A percentile compares a stretch with the other conserved stretches of the same genome.
These are phyloP conservation scores for Davidsoniella eucalypti DNA, from an alignment of 2,329 filamentous ascomycete genomes.

Conservation along the genomic window DNA sequence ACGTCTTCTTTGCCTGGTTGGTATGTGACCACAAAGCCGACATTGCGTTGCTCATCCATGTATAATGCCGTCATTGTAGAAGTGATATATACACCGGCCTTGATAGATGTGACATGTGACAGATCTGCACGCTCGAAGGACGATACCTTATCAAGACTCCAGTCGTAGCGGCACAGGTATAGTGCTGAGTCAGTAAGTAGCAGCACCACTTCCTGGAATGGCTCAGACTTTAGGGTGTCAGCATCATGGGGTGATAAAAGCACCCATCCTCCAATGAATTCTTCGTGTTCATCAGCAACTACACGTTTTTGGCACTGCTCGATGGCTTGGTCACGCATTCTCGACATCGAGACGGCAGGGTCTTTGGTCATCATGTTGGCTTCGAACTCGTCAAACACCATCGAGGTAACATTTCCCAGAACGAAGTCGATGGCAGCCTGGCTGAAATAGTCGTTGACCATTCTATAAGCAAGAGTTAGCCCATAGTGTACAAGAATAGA, in stretches of 20 bases:
- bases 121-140: constrained; percentile 79
- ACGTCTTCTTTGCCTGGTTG: constrained; percentile 54
- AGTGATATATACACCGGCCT: constrained; percentile 77
- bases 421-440: constrained; percentile 92
- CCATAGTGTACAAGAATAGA: background rate
- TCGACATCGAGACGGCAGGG: constrained; percentile 71
- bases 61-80: constrained; percentile 67
- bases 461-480: constrained; percentile 34
- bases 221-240: constrained; percentile 54
- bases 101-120: constrained; percentile 53
- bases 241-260: constrained; percentile 59
- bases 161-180: constrained; percentile 85
- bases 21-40: constrained; percentile 71
- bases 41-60: constrained; percentile 61
- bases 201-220: constrained; percentile 78
- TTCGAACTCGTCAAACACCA: constrained; percentile 89
- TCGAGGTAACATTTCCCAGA: constrained; percentile 68
- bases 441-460: constrained; percentile 94
- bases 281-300: constrained; percentile 66
- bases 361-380: constrained; percentile 85
- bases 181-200: constrained; percentile 71
- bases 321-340: constrained; percentile 75
- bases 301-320: constrained; percentile 78
- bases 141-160: constrained; percentile 85
- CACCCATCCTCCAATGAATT: constrained; percentile 80